A percentile compares a stretch with the other conserved stretches of the same genome.
Conservation (phyloP, 495 filamentous ascomycete species). For the Sporormia fimetaria region DNA sequence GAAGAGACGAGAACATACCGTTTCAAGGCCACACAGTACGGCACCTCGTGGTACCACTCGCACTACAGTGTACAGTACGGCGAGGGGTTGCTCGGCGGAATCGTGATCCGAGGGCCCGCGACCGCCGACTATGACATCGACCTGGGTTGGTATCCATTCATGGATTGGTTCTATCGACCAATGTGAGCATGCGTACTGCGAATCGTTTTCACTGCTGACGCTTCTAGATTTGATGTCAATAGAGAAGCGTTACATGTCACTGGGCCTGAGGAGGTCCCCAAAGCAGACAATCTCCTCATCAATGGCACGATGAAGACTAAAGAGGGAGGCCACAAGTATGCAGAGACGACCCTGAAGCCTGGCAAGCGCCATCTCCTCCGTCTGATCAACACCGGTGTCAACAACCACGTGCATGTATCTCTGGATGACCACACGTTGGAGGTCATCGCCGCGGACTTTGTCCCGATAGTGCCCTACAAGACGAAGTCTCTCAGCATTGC, state of each 20-base stretch:
- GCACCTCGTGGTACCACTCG: conserved; percentile 34
- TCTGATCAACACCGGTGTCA: conserved; percentile 30
- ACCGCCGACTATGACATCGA: conserved; percentile 34
- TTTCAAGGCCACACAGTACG: conserved; percentile 33
- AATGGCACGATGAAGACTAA: conserved; percentile 29
- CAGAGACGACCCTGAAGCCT: conserved; percentile 19
- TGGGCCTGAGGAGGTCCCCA: conserved; percentile 25
- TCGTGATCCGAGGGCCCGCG: conserved; percentile 32
- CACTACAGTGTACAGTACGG: conserved; percentile 32
- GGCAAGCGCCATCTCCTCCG: conserved; percentile 34
- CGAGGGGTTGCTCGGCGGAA: conserved; percentile 30
- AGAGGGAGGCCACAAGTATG: conserved; percentile 26
- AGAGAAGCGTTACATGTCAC: conserved; percentile 9
- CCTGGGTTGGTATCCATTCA: conserved; percentile 28
- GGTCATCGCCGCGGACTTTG: conserved; percentile 32
- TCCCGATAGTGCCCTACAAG: conserved; percentile 30
- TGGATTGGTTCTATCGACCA: conserved; percentile 34
- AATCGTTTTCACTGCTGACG: conserved; percentile 1
- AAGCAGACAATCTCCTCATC: conserved; percentile 27
- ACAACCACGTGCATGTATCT: conserved; percentile 24
- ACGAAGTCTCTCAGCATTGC: conserved; percentile 25
- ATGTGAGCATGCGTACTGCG: conserved; percentile 14
- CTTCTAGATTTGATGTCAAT: conserved; percentile 21
- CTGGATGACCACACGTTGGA: conserved; percentile 28
- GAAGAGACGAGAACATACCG: conserved; percentile 29